Evolutionary conservation across 1,284 basidiomycete genomes (phyloP).

Genomic region (Clitocybe nebularis): DNA sequence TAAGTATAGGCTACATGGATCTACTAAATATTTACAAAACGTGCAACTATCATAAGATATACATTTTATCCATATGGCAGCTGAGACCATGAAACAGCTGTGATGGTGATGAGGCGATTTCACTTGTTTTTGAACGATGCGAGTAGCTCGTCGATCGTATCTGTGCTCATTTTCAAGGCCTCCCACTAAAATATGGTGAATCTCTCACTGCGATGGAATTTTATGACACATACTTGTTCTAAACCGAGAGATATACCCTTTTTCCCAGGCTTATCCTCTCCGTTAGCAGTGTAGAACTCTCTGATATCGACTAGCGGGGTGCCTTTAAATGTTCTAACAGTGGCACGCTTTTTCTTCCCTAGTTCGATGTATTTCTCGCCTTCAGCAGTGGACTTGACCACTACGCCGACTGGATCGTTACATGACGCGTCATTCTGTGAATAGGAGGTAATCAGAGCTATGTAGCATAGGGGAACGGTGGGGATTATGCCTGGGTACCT

Average conservation of each 20-base stretch:
- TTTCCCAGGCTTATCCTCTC: slow-evolving; percentile 74
- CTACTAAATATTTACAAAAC: background rate
- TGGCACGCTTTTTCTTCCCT: slow-evolving; percentile 68
- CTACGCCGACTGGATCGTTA: background rate
- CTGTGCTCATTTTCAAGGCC: slow-evolving; percentile 39
- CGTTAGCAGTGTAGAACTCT: slow-evolving; percentile 59
- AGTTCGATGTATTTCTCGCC: slow-evolving; percentile 65
- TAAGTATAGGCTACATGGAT: background rate
- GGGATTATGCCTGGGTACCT: background rate
- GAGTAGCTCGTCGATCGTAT: slow-evolving; percentile 52
- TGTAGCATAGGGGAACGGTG: background rate
- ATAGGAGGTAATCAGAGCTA: background rate
- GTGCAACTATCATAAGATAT: too few species aligned
- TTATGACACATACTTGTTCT: slow-evolving; percentile 72
- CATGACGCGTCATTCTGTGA: slow-evolving; percentile 7
- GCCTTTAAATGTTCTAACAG: slow-evolving; percentile 72
- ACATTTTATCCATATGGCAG: background rate
- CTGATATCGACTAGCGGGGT: slow-evolving; percentile 67
- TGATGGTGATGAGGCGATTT: too few species aligned
- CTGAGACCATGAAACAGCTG: background rate
- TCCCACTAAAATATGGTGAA: too few species aligned
- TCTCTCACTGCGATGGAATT: too few species aligned
- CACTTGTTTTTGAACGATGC: slow-evolving; percentile 35
- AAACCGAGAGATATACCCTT: slow-evolving; percentile 73
- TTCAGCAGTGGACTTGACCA: slow-evolving; percentile 27